These are phyloP conservation scores for Penicillium sp. DNA, from an alignment of 2,329 filamentous ascomycete species.

Conservation along the genomic window DNA sequence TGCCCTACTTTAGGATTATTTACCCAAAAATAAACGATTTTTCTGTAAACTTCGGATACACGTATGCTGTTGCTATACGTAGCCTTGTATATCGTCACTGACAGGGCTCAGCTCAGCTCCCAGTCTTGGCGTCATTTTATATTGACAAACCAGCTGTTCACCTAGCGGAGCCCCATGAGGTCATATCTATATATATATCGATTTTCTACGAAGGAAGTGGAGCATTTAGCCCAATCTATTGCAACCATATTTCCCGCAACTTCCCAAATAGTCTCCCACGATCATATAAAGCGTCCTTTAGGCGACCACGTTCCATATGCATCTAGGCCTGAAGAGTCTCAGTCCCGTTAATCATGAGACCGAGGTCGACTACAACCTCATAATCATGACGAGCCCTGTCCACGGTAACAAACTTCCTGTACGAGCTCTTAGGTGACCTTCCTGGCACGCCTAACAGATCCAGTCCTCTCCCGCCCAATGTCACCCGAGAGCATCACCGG, in stretches of 20 bases:
- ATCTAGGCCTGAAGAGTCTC: constrained; percentile 35
- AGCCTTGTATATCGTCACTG: background rate
- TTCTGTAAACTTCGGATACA: no score
- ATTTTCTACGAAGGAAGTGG: constrained; percentile 47
- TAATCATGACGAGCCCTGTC: constrained; percentile 46
- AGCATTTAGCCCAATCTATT: constrained; percentile 45
- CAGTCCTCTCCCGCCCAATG: constrained; percentile 51
- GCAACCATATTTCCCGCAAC: constrained; percentile 36
- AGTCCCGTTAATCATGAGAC: constrained; percentile 40
- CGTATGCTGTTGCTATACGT: background rate
- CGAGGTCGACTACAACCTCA: constrained; percentile 44
- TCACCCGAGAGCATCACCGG: constrained; percentile 50
- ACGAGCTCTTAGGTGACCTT: constrained; percentile 48
- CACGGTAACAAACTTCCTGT: constrained; percentile 45
- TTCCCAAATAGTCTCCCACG: constrained; percentile 43
- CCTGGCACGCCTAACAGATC: constrained; percentile 45
- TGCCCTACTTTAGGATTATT: background rate
- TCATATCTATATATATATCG: constrained; percentile 45
- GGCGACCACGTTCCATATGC: constrained; percentile 20
- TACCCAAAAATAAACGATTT: background rate
- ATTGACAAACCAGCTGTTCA: constrained; percentile 43
- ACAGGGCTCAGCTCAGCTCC: background rate
- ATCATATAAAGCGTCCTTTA: constrained; percentile 33
- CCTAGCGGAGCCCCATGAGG: constrained; percentile 47
- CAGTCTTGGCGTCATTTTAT: constrained; percentile 16